phyloP scores from a whole-genome alignment of 345 rosid genomes.

The Balakata baccata region DNA sequence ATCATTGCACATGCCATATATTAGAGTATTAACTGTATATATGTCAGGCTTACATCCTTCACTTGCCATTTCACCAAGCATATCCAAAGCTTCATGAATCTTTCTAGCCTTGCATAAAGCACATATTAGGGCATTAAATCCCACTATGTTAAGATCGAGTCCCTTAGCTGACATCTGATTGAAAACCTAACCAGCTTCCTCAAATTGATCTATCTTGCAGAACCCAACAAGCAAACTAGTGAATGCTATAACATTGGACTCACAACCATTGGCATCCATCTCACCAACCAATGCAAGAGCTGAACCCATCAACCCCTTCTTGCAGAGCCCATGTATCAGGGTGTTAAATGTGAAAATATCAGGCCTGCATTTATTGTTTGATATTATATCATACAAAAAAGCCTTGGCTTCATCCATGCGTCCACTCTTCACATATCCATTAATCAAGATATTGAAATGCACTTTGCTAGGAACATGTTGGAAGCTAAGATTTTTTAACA shows the following conservation, averaged over 20 bases:
- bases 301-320: constrained; percentile 53
- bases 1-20: constrained; percentile 66
- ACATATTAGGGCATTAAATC: constrained; percentile 62
- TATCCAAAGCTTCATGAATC: constrained; percentile 48
- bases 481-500: too few relatives aligned
- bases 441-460: constrained; percentile 63
- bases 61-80: constrained; percentile 58
- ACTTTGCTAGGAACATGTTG: constrained; percentile 39
- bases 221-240: constrained; percentile 59
- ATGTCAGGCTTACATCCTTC: constrained; percentile 80
- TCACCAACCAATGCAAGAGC: constrained; percentile 56
- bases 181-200: constrained; percentile 45
- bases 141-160: constrained; percentile 60
- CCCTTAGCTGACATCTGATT: constrained; percentile 55
- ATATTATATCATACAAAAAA: constrained; percentile 41
- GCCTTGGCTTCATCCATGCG: constrained; percentile 62
- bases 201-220: constrained; percentile 60
- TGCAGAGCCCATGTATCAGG: constrained; percentile 64
- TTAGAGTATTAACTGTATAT: constrained; percentile 70
- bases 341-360: constrained; percentile 65
- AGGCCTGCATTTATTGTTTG: constrained; percentile 36
- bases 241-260: constrained; percentile 60
- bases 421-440: constrained; percentile 61
- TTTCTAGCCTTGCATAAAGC: constrained; percentile 59
- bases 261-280: constrained; percentile 52